These are phyloP conservation scores for Lasiodiplodia hormozganensis DNA, from an alignment of 2,329 filamentous ascomycete species.

Conservation along the genomic window DNA sequence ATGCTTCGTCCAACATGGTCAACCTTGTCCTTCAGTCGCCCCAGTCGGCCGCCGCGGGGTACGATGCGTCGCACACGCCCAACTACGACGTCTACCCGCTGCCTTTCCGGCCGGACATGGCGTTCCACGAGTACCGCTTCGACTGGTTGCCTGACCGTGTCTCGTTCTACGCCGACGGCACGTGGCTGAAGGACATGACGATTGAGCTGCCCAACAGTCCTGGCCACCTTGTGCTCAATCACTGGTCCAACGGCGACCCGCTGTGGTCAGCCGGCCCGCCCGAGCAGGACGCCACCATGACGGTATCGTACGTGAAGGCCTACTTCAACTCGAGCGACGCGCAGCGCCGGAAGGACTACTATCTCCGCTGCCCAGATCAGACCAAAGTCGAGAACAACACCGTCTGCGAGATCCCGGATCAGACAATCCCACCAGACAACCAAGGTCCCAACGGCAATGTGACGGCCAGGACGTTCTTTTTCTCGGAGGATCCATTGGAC, in stretches of 20 bases:
- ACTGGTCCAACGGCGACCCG: conserved; percentile 79
- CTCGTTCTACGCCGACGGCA: conserved; percentile 72
- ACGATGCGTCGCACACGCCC: conserved; percentile 66
- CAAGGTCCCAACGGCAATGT: conserved; percentile 34
- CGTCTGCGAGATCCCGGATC: conserved; percentile 43
- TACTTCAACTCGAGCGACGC: conserved; percentile 76
- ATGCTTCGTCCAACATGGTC: conserved; percentile 64
- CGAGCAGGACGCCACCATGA: conserved; percentile 64
- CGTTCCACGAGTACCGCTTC: conserved; percentile 80
- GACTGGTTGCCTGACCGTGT: conserved; percentile 72
- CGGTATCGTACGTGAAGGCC: conserved; percentile 74
- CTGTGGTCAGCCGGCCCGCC: conserved; percentile 77
- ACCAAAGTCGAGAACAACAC: conserved; percentile 28
- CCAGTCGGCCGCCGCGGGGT: conserved; percentile 64
- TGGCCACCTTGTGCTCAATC: conserved; percentile 74
- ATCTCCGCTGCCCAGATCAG: conserved; percentile 41
- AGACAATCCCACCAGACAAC: conserved; percentile 40
- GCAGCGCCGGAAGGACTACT: conserved; percentile 39
- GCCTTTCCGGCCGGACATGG: conserved; percentile 69
- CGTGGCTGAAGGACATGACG: conserved; percentile 63
- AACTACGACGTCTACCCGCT: conserved; percentile 66
- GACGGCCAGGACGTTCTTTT: conserved; percentile 46
- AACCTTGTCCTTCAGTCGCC: conserved; percentile 79
- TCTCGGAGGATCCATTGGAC: conserved; percentile 38
- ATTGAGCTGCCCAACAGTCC: conserved; percentile 64